Conservation (phyloP, 2,329 filamentous ascomycete genomes). For the Thyridium curvatum region DNA sequence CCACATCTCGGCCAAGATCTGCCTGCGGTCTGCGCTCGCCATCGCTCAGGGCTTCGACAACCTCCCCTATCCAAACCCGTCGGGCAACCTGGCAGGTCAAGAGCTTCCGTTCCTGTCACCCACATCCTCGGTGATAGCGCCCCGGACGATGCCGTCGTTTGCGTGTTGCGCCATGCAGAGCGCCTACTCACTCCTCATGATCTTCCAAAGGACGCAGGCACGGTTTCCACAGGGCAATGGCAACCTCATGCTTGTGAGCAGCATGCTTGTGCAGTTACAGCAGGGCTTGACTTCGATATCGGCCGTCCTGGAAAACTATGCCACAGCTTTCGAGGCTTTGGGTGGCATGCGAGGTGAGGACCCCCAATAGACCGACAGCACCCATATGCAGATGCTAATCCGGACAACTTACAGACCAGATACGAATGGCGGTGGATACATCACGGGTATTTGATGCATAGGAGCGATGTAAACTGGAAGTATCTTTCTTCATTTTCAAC, state of each 20-base stretch:
- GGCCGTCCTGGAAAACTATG: constrained; percentile 34
- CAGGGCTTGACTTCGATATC: constrained; percentile 33
- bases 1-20: constrained; percentile 41
- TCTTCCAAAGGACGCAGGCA: constrained; percentile 32
- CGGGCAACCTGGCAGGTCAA: constrained; percentile 20
- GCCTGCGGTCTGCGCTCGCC: constrained; percentile 39
- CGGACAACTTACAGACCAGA: constrained; percentile 12
- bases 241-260: constrained; percentile 17
- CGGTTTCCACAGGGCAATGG: constrained; percentile 21
- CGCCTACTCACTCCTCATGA: constrained; percentile 35
- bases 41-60: constrained; percentile 38
- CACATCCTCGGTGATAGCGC: constrained; percentile 28
- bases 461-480: background rate
- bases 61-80: constrained; percentile 39
- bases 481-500: constrained; percentile 1
- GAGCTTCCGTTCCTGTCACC: constrained; percentile 22
- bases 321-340: constrained; percentile 35
- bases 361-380: background rate
- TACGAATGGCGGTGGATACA: constrained; percentile 14
- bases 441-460: constrained; percentile 10
- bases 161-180: constrained; percentile 40
- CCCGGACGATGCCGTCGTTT: constrained; percentile 38
- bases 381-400: background rate
- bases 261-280: constrained; percentile 31
- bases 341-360: constrained; percentile 35